phyloP scores from a whole-genome alignment of 441 rosid genomes.

The Jatropha multifida region DNA sequence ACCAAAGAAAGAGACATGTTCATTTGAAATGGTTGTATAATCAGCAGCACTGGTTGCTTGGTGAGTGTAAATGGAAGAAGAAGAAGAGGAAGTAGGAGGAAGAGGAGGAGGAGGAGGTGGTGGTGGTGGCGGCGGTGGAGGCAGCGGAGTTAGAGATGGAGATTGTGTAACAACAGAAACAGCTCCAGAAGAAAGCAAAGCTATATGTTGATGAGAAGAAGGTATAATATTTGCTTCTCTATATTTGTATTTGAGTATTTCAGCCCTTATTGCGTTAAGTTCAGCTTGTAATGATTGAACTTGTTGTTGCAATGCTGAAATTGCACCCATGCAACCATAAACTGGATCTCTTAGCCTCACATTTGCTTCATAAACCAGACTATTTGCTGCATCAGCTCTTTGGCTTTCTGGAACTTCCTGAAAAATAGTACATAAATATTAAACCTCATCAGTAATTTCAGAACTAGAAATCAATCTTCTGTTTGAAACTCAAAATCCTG shows the following conservation, averaged over 20 bases:
- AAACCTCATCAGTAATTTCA: neutral
- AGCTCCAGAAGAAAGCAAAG: slow-evolving; percentile 53
- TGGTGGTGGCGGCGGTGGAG: slow-evolving; percentile 28
- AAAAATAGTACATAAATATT: neutral
- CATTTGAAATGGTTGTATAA: slow-evolving; percentile 59
- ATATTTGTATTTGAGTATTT: slow-evolving; percentile 64
- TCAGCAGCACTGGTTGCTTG: slow-evolving; percentile 33
- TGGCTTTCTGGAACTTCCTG: slow-evolving; percentile 96
- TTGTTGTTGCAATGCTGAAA: slow-evolving; percentile 85
- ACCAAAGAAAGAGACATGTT: slow-evolving; percentile 75
- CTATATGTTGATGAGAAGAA: slow-evolving; percentile 35
- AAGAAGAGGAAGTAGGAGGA: slow-evolving; percentile 48
- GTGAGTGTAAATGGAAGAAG: slow-evolving; percentile 64
- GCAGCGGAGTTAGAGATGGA: slow-evolving; percentile 33
- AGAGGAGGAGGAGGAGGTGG: slow-evolving; percentile 39
- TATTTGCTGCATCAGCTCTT: slow-evolving; percentile 89
- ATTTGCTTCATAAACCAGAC: slow-evolving; percentile 90
- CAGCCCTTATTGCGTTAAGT: slow-evolving; percentile 74
- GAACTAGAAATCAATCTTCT: no score
- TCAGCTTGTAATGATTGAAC: slow-evolving; percentile 86
- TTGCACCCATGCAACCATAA: slow-evolving; percentile 87
- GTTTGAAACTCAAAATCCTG: no score
- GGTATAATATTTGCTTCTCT: slow-evolving; percentile 47
- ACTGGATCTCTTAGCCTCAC: slow-evolving; percentile 89
- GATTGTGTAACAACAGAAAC: slow-evolving; percentile 53